A percentile compares a stretch with the other conserved stretches of the same genome.
phyloP scores from a whole-genome alignment of 1,139 yeast genomes.

The Pichia sorboxylosa region DNA sequence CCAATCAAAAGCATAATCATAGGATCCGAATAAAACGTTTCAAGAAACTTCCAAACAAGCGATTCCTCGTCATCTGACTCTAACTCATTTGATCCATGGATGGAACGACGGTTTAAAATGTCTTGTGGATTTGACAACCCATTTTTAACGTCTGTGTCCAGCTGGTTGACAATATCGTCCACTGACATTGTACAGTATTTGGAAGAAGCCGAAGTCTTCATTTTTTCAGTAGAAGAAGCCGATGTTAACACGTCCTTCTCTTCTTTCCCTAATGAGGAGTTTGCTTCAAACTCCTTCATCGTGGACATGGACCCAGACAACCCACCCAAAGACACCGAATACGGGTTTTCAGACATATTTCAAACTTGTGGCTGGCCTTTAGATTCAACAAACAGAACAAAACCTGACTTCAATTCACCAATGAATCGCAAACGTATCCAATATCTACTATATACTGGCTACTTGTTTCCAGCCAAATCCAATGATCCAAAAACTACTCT shows the following conservation, averaged over 20 bases:
- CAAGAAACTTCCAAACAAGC: slow-evolving; percentile 52
- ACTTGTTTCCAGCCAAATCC: too few relatives aligned
- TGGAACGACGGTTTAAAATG: slow-evolving; percentile 52
- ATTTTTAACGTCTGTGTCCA: slow-evolving; percentile 43
- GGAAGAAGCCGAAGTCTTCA: slow-evolving; percentile 30
- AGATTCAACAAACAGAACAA: too few relatives aligned
- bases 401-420: too few relatives aligned
- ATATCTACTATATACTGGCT: too few relatives aligned
- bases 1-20: slow-evolving; percentile 77
- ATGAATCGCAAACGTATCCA: too few relatives aligned
- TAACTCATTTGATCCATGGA: slow-evolving; percentile 73
- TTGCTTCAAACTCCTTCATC: slow-evolving; percentile 9
- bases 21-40: slow-evolving; percentile 81
- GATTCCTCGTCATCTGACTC: slow-evolving; percentile 66
- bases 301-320: slow-evolving; percentile 5
- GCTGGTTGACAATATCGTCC: slow-evolving; percentile 48
- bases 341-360: slow-evolving; percentile 16
- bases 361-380: too few relatives aligned
- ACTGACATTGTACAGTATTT: slow-evolving; percentile 45
- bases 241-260: slow-evolving; percentile 12
- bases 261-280: slow-evolving; percentile 6
- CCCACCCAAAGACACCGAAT: slow-evolving; percentile 2
- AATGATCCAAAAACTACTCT: too few relatives aligned
- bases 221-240: slow-evolving; percentile 11
- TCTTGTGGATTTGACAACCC: slow-evolving; percentile 67